Evolutionary conservation across 768 basidiomycete genomes (phyloP), one percentile per base, ranked within the genome.

Genomic region (Fomitopsis serialis): DNA sequence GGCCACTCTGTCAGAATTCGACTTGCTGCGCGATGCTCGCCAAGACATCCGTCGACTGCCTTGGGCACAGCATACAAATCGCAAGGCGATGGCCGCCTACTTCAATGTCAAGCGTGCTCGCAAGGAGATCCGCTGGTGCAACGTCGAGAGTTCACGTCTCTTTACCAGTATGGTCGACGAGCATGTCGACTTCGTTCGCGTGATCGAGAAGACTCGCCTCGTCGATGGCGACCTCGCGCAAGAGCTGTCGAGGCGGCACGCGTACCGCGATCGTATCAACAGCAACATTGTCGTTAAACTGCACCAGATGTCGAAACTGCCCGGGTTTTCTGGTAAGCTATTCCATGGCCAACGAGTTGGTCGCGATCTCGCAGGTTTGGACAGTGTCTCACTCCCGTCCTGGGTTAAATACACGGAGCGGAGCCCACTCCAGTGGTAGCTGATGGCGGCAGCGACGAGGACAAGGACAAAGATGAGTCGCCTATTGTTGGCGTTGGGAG

Each of bases 1-100:
- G 48, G 44, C 36, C 1, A 49, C 55, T 5, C 49, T 65, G 1
- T 54, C 53, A 7, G 60, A 74, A 12, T 74, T 74, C 48, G 59
- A 62, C 36, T 56, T 73, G 1, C 58, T 74, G 2, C 64, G 64
- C 3, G 63, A 68, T 19, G 61, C 69, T 0, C 58, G 63, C 1
- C 55, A 63, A 1, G 64, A 73, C 32, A 59, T 75, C 35, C 63
- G 55, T 2, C 17, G 52, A 0, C 49, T 60, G 29, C 56, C 54
- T 1, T 74, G 72, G 72, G 66, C 69, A 0, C 24, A 65, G 3
- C 61, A 74, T 15, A 70, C 77, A 65, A 77, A 78, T 53, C 42
- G 65, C 17, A 54, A 61, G 55, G 60, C 64, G 0, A 67, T 64
- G 54, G 62, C 66, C 17, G 56, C 58, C 5, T 57, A 68, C 46